These are phyloP conservation scores for Xylaria sp. DNA, from an alignment of 2,329 filamentous ascomycete species.

Conservation along the genomic window DNA sequence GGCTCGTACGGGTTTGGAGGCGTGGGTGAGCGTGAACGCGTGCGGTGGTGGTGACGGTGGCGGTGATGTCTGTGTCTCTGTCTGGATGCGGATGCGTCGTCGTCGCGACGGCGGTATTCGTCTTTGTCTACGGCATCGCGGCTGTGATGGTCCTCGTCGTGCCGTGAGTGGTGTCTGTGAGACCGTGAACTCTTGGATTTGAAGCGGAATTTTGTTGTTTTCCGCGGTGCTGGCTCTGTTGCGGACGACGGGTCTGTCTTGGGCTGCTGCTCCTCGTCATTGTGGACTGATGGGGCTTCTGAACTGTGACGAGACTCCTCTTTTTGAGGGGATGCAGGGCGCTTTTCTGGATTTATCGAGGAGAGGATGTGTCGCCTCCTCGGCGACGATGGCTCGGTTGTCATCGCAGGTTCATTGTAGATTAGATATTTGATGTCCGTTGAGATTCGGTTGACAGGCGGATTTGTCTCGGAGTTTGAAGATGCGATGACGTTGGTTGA, in stretches of 20 bases:
- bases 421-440: not conserved
- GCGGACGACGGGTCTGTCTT: constrained; percentile 10
- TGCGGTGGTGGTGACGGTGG: constrained; percentile 29
- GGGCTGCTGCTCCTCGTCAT: constrained; percentile 14
- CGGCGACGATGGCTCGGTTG: constrained; percentile 29
- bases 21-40: constrained; percentile 39
- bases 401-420: constrained; percentile 28
- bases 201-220: constrained; percentile 38
- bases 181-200: constrained; percentile 35
- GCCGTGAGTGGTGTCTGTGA: constrained; percentile 23
- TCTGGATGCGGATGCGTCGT: constrained; percentile 17
- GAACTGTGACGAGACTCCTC: constrained; percentile 10
- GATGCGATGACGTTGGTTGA: constrained; percentile 16
- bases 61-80: constrained; percentile 29
- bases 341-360: constrained; percentile 30
- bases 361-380: constrained; percentile 33
- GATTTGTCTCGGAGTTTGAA: not conserved
- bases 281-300: constrained; percentile 11
- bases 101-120: constrained; percentile 2
- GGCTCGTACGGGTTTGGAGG: constrained; percentile 44
- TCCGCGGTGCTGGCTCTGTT: constrained; percentile 14
- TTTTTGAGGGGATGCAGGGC: constrained; percentile 19
- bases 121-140: not conserved
- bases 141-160: constrained; percentile 3
- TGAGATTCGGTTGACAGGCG: not conserved